Evolutionary conservation across 2,329 filamentous ascomycete species (phyloP), one percentile per base, ranked within the genome.

Genomic region (Bipolaris cookei): DNA sequence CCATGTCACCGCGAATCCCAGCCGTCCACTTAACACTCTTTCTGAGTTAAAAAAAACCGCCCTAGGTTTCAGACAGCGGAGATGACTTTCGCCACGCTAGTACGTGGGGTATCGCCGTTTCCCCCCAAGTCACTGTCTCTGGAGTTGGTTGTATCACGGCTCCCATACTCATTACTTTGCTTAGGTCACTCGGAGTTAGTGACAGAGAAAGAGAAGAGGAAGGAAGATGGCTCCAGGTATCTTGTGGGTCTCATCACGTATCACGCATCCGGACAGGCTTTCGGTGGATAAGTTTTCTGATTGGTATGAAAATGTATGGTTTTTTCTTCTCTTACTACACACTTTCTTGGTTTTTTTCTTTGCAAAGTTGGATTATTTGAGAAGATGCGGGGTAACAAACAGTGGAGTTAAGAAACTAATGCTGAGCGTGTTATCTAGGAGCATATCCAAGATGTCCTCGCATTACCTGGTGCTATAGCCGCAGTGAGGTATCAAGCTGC

Each of bases 251-350:
- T 61, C 67, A 7, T 73, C 67, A 1, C 63, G 61, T 11, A 59
- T 66, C 4, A 48, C 56, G 34, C 18, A 51, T 32, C 43, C 41
- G 1, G 44, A 53, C 0, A 21, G 21, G 2, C 56, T 71, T 3
- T 55, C 59, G 8, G 39, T 47, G 0, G 48, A 62, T 13, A 56
- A 56, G n/a, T 67, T 72, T 38, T 62, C 57, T 42, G 38, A 54
- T 11, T 73, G 71, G 71, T 73, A 74, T 58, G 72, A 72, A 47
- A 65, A 70, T 56, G 58, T 61, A 51, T 16, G 39, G 48, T 6
- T 25, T 21, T 25, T n/a, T 4, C 4, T 49, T 44, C 14, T 18
- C 35, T 14, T 21, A 41, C 10, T n/a, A 6, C 21, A 16, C n/a
- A 39, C 48, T 50, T 28, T 44, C 10, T 18, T 13, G 7, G 2